A percentile compares a stretch with the other conserved stretches of the same genome.
phyloP scores from a whole-genome alignment of 2,329 filamentous ascomycete genomes.

The Elsinoe australis region DNA sequence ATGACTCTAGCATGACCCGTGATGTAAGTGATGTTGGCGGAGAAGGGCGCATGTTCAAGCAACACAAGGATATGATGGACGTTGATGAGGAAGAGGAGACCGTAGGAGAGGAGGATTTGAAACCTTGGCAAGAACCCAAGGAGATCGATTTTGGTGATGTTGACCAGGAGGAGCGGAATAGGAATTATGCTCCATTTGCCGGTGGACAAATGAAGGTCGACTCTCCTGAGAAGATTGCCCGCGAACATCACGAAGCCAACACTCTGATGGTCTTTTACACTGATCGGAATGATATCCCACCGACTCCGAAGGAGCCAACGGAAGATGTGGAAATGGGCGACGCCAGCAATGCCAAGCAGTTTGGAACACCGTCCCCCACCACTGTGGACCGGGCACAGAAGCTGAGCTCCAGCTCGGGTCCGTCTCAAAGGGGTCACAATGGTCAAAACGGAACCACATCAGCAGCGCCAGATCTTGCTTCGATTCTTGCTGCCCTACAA shows the following conservation, averaged over 20 bases:
- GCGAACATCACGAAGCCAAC: slow-evolving; percentile 39
- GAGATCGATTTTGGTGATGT: slow-evolving; percentile 39
- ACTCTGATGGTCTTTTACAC: slow-evolving; percentile 43
- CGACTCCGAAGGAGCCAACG: slow-evolving; percentile 39
- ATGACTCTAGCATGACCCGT: slow-evolving; percentile 59
- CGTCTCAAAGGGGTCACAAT: not conserved
- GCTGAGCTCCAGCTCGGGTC: slow-evolving; percentile 21
- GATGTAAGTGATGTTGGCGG: slow-evolving; percentile 66
- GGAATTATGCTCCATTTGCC: slow-evolving; percentile 41
- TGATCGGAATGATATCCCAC: slow-evolving; percentile 39
- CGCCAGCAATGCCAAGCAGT: slow-evolving; percentile 27
- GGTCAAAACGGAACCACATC: not conserved
- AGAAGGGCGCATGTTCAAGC: slow-evolving; percentile 49
- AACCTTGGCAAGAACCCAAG: slow-evolving; percentile 17
- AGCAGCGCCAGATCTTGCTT: slow-evolving; percentile 19
- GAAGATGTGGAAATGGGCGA: slow-evolving; percentile 32
- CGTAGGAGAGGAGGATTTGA: slow-evolving; percentile 45
- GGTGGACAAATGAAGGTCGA: slow-evolving; percentile 35
- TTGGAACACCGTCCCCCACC: slow-evolving; percentile 33
- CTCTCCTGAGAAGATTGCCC: slow-evolving; percentile 37
- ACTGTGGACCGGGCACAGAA: slow-evolving; percentile 23
- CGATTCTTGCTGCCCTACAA: slow-evolving; percentile 21
- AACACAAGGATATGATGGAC: slow-evolving; percentile 58
- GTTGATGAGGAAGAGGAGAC: slow-evolving; percentile 57
- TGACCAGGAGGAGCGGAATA: slow-evolving; percentile 34